Conservation (phyloP, 1,139 yeast genomes). For the Pichia sp. region DNA sequence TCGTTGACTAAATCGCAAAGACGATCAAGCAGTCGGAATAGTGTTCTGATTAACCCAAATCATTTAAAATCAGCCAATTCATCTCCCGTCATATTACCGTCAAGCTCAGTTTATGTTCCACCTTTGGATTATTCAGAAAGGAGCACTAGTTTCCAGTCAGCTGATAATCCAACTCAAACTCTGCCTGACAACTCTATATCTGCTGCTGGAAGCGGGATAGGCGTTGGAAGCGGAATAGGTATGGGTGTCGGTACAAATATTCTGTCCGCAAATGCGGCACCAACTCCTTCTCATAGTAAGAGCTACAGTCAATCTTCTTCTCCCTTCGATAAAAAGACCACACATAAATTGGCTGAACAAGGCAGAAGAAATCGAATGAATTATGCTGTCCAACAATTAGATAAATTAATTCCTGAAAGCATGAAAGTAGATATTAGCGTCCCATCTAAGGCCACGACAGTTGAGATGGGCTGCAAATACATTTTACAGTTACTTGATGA, state of each 20-base stretch:
- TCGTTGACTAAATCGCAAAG: slow-evolving; percentile 4
- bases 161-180: neutral
- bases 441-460: slow-evolving; percentile 90
- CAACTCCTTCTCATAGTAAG: slow-evolving; percentile 11
- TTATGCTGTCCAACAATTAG: slow-evolving; percentile 70
- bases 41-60: slow-evolving; percentile 25
- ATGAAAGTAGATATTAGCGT: slow-evolving; percentile 51
- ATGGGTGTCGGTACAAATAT: slow-evolving; percentile 4
- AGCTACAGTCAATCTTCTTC: too few relatives aligned
- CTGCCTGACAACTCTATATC: neutral
- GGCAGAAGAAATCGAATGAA: slow-evolving; percentile 92
- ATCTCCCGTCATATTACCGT: slow-evolving; percentile 28
- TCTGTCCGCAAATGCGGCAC: slow-evolving; percentile 1
- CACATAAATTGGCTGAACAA: slow-evolving; percentile 92
- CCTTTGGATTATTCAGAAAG: neutral
- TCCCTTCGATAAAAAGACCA: slow-evolving; percentile 49
- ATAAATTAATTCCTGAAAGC: slow-evolving; percentile 54
- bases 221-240: too few relatives aligned
- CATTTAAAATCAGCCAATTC: slow-evolving; percentile 33
- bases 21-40: slow-evolving; percentile 10
- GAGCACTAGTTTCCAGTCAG: neutral
- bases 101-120: slow-evolving; percentile 7
- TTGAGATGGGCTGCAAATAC: slow-evolving; percentile 74
- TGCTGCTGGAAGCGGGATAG: neutral
- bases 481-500: slow-evolving; percentile 41